Evolutionary conservation across 2,329 filamentous ascomycete species (phyloP), one percentile per base, ranked within the genome.

Genomic region (Aureobasidium sp.): DNA sequence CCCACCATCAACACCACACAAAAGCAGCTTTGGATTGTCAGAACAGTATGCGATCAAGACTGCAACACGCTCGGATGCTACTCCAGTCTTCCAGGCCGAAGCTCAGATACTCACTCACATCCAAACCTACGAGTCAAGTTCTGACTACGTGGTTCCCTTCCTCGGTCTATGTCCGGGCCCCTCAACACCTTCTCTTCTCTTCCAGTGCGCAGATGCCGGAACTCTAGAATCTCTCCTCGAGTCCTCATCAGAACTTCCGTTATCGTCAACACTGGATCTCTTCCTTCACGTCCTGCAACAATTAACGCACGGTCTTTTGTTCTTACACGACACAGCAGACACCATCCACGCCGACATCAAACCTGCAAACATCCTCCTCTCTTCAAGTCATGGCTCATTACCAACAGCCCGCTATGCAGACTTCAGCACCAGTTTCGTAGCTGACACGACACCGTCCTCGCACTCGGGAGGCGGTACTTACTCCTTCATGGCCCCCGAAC

Each of bases 301-400:
- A 39, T 71, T 79, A 7, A 69, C 78, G 32, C 66, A 68, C 41
- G 76, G 75, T 25, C 68, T 80, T 3, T 70, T 70, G 3, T 79
- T 77, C 72, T 65, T 80, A 61, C 73, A 77, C 60, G 61, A 67
- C 8, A 70, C 72, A 30, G 30, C 39, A 25, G 70, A 69, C 27
- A 73, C 77, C 53, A 70, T 77, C 2, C 74, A 77, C 61, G 77
- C 75, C 5, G 78, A 80, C 62, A 74, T 79, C 68, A 80, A 80
- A 67, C 77, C 78, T 1, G 72, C 72, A 2, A 80, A 80, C 66
- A 73, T 80, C 47, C 71, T 80, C 41, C 66, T 77, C 55, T 67
- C 64, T 58, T 63, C 69, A 65, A 68, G 13, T 62, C 65, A 41
- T 64, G 13, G 11, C 3, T 11, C 34, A 5, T 37, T 63, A 14